A percentile compares a stretch with the other conserved stretches of the same genome.
Conservation (phyloP, 257 asterid species). For the Avicennia marina region DNA sequence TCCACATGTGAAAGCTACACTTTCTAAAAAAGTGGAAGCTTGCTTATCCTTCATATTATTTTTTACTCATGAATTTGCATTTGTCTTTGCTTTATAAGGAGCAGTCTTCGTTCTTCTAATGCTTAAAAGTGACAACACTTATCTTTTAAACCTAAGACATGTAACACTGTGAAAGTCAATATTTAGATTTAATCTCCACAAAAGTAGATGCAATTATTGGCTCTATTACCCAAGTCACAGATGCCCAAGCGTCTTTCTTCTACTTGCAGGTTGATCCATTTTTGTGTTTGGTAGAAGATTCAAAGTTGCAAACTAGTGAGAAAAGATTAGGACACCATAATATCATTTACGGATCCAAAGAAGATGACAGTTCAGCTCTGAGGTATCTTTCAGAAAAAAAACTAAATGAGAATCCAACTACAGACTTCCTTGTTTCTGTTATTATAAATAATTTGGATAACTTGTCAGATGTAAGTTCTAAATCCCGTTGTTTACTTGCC, state of each 20-base stretch:
- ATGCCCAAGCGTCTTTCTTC: conserved; percentile 2
- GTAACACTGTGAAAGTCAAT: too few species aligned
- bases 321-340: conserved; percentile 32
- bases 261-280: conserved; percentile 80
- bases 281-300: conserved; percentile 71
- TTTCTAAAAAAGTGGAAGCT: conserved; percentile 57
- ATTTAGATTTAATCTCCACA: too few species aligned
- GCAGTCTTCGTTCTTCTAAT: background rate
- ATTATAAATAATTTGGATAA: conserved; percentile 56
- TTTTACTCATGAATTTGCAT: background rate
- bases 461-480: conserved; percentile 40
- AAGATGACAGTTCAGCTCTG: conserved; percentile 70
- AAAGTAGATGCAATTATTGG: background rate
- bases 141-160: too few species aligned
- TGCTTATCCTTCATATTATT: conserved; percentile 23
- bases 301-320: conserved; percentile 63
- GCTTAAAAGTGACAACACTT: background rate
- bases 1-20: conserved; percentile 44
- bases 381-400: conserved; percentile 62
- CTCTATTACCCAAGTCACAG: too few species aligned
- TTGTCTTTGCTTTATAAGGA: background rate
- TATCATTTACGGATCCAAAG: conserved; percentile 62
- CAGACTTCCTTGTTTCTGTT: conserved; percentile 57
- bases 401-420: conserved; percentile 50
- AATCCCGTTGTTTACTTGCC: background rate